phyloP scores from a whole-genome alignment of 1,139 yeast species.

The Hanseniaspora sp. region DNA sequence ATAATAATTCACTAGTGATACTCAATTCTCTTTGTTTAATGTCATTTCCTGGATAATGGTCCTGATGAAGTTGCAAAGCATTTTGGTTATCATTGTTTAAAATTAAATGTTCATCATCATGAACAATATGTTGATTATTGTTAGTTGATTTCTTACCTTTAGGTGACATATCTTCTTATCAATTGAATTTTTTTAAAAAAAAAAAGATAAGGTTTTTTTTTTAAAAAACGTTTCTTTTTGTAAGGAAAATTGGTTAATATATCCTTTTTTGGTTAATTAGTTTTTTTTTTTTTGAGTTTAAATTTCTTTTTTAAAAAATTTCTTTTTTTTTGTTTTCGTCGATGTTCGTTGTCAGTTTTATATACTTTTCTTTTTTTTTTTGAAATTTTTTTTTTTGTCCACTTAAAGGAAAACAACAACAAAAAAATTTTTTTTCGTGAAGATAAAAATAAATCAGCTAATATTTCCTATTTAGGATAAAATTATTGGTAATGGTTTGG shows the following conservation, averaged over 20 bases:
- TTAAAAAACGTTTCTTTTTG: not conserved
- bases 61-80: not conserved
- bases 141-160: not conserved
- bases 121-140: conserved; percentile 1
- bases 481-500: too few species aligned
- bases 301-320: conserved; percentile 1
- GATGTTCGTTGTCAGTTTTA: conserved; percentile 13
- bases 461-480: too few species aligned
- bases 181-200: not conserved
- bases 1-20: conserved; percentile 11
- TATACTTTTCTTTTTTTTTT: conserved; percentile 3
- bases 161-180: not conserved
- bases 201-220: not conserved
- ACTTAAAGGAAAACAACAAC: not conserved
- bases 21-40: conserved; percentile 12
- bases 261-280: not conserved
- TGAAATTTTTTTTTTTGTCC: not conserved
- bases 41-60: not conserved
- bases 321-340: not conserved
- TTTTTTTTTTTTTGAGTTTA: not conserved
- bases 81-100: conserved; percentile 12
- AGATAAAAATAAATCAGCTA: too few species aligned
- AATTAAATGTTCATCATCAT: conserved; percentile 8
- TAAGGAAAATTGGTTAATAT: not conserved
- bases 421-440: not conserved